Conservation (phyloP, 345 rosid genomes). For the Brassica cretica region DNA sequence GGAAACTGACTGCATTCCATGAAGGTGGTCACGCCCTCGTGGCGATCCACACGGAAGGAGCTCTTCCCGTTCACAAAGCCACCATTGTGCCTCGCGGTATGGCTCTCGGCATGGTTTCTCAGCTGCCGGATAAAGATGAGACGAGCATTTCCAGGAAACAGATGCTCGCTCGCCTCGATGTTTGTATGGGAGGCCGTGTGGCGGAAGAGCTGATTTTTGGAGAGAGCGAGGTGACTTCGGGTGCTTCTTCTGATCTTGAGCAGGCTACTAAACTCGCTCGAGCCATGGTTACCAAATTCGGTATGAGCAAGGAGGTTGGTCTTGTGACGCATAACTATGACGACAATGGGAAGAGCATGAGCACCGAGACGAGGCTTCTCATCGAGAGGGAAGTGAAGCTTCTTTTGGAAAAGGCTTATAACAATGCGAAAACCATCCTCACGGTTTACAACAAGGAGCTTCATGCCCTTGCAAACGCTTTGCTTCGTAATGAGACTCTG, state of each 20-base stretch:
- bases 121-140: slow-evolving; percentile 84
- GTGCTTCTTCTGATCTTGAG: slow-evolving; percentile 82
- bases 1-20: slow-evolving; percentile 81
- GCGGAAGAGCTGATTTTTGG: slow-evolving; percentile 97
- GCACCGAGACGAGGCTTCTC: slow-evolving; percentile 90
- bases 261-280: slow-evolving; percentile 83
- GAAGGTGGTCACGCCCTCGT: slow-evolving; percentile 99
- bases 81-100: slow-evolving; percentile 94
- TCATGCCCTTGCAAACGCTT: slow-evolving; percentile 76
- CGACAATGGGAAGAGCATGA: slow-evolving; percentile 95
- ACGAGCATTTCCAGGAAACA: slow-evolving; percentile 72
- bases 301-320: slow-evolving; percentile 92
- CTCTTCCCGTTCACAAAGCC: slow-evolving; percentile 94
- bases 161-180: slow-evolving; percentile 96
- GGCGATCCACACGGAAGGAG: slow-evolving; percentile 85
- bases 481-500: slow-evolving; percentile 79
- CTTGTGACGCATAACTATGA: slow-evolving; percentile 72
- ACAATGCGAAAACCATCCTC: slow-evolving; percentile 82
- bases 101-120: slow-evolving; percentile 95
- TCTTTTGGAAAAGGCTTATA: slow-evolving; percentile 74
- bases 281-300: slow-evolving; percentile 85
- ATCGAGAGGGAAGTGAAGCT: slow-evolving; percentile 81
- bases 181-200: slow-evolving; percentile 93
- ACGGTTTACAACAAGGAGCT: slow-evolving; percentile 75
- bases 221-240: slow-evolving; percentile 83